phyloP scores from a whole-genome alignment of 257 asterid species.

The Ilex asprella region DNA sequence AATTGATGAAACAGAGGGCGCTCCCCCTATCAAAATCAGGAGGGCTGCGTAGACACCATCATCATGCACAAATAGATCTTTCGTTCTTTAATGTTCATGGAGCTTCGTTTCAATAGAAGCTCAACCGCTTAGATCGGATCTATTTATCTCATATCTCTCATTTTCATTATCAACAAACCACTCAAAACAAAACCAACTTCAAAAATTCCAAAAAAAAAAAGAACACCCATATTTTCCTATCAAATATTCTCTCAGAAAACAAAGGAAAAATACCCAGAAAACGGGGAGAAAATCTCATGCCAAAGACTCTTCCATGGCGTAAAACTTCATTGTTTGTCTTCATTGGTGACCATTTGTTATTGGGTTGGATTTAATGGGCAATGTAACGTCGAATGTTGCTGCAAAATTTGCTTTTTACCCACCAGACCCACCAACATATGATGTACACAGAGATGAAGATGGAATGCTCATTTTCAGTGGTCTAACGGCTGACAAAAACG shows the following conservation, averaged over 20 bases:
- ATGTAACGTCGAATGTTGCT: constrained; percentile 92
- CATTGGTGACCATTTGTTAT: constrained; percentile 1
- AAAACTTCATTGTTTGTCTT: constrained; percentile 15
- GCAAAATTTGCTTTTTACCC: constrained; percentile 97
- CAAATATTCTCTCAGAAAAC: background rate
- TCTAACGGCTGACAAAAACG: constrained; percentile 75
- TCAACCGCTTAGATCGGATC: constrained; percentile 76
- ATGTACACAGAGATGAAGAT: constrained; percentile 58
- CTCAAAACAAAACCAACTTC: constrained; percentile 3
- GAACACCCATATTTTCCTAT: background rate
- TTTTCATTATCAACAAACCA: constrained; percentile 30
- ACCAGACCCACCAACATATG: constrained; percentile 97
- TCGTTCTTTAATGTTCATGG: background rate
- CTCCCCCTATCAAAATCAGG: no score
- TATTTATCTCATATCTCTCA: constrained; percentile 15
- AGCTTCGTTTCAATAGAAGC: background rate
- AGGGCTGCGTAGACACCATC: background rate
- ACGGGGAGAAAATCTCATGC: constrained; percentile 14
- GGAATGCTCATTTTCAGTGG: constrained; percentile 76
- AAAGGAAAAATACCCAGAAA: constrained; percentile 6
- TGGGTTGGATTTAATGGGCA: constrained; percentile 55
- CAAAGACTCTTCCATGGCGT: constrained; percentile 20
- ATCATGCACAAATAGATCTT: background rate
- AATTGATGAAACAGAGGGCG: no score
- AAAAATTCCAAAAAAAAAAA: background rate